Percentiles rank a stretch among this genome's conserved stretches.
Evolutionary conservation across 2,329 filamentous ascomycete species (phyloP).

Genomic region (Colletotrichum destructivum): DNA sequence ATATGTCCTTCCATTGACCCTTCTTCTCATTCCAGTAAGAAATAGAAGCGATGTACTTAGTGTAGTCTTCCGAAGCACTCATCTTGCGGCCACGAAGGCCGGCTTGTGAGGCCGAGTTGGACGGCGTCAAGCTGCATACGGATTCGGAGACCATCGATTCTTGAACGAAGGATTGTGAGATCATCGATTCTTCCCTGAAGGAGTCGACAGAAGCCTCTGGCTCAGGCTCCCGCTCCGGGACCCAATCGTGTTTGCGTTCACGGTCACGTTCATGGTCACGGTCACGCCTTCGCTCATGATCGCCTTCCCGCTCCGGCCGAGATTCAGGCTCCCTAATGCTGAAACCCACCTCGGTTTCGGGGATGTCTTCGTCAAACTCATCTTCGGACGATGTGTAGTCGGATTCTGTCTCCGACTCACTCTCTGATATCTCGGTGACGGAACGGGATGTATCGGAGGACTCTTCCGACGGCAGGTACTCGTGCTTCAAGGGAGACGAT

Average conservation of each 20-base stretch:
- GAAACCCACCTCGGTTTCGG: conserved; percentile 71
- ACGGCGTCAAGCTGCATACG: conserved; percentile 79
- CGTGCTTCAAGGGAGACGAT: conserved; percentile 96
- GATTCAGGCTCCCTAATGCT: conserved; percentile 63
- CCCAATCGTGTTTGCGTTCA: conserved; percentile 44
- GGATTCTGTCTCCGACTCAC: conserved; percentile 55
- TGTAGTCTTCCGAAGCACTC: conserved; percentile 57
- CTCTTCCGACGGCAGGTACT: conserved; percentile 88
- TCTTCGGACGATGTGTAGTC: conserved; percentile 68
- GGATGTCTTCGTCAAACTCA: conserved; percentile 71
- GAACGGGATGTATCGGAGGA: conserved; percentile 75
- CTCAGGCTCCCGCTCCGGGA: conserved; percentile 8
- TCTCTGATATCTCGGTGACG: conserved; percentile 57
- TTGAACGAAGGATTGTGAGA: conserved; percentile 50
- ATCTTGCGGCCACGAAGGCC: conserved; percentile 69
- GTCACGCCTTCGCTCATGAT: conserved; percentile 45
- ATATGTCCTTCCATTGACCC: conserved; percentile 73
- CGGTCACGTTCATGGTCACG: conserved; percentile 43
- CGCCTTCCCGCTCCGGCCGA: conserved; percentile 46
- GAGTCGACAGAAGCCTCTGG: conserved; percentile 11
- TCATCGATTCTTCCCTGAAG: conserved; percentile 51
- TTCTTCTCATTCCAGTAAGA: conserved; percentile 75
- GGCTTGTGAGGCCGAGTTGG: conserved; percentile 85
- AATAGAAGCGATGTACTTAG: conserved; percentile 68
- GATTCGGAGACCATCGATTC: conserved; percentile 63